A percentile compares a stretch with the other conserved stretches of the same genome.
Conservation (phyloP, 495 filamentous ascomycete genomes). For the Ascodesmis nigricans region DNA sequence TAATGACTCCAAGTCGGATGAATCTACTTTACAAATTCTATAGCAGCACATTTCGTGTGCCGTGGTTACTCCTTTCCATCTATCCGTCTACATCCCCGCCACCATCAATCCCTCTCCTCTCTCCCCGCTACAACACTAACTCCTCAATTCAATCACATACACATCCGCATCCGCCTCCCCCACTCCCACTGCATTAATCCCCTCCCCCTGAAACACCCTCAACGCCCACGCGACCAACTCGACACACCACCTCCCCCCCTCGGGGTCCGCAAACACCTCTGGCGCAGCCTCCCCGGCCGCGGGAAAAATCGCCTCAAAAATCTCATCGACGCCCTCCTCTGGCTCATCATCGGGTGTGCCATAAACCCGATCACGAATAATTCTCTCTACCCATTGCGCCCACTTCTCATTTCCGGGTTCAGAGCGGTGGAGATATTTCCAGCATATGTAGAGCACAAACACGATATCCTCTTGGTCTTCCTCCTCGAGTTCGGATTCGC, state of each 20-base stretch:
- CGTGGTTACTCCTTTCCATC: no score
- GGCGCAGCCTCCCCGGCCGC: conserved; percentile 7
- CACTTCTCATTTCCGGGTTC: conserved; percentile 4
- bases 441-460: conserved; percentile 16
- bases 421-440: conserved; percentile 6
- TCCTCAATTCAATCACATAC: no score
- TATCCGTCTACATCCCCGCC: no score
- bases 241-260: conserved; percentile 8
- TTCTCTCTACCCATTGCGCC: background rate
- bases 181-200: conserved; percentile 4
- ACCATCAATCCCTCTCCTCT: no score
- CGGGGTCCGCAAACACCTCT: conserved; percentile 16
- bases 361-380: background rate
- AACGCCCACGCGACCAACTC: conserved; percentile 15
- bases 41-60: no score
- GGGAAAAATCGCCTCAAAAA: conserved; percentile 14
- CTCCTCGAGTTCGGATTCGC: conserved; percentile 6
- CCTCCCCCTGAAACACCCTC: conserved; percentile 13
- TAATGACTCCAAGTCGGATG: no score
- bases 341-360: background rate
- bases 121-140: no score
- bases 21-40: no score
- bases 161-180: conserved; percentile 2
- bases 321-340: conserved; percentile 3
- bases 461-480: conserved; percentile 16